These are phyloP conservation scores for Penicillium egyptiacum DNA, from an alignment of 495 filamentous ascomycete genomes.

Conservation along the genomic window DNA sequence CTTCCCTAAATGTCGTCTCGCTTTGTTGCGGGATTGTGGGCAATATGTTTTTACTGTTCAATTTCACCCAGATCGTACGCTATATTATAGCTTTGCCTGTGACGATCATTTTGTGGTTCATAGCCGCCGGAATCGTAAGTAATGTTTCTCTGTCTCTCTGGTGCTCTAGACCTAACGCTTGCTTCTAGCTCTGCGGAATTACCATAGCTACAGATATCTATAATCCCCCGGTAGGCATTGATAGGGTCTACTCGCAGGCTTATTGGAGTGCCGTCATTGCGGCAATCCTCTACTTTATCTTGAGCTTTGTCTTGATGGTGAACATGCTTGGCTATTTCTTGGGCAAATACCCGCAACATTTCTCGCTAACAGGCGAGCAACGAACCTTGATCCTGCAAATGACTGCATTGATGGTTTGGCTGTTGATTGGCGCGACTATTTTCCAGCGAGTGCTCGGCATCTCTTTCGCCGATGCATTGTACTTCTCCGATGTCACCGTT, in stretches of 20 bases:
- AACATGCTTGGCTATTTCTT: slow-evolving; percentile 79
- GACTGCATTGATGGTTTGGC: slow-evolving; percentile 61
- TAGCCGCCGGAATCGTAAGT: slow-evolving; percentile 65
- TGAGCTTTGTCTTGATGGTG: slow-evolving; percentile 63
- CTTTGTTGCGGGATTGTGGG: slow-evolving; percentile 66
- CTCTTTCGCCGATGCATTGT: slow-evolving; percentile 57
- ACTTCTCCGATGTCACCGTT: slow-evolving; percentile 66
- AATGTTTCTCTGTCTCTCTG: neutral
- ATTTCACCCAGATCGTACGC: slow-evolving; percentile 77
- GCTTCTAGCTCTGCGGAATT: slow-evolving; percentile 57
- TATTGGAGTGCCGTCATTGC: slow-evolving; percentile 78
- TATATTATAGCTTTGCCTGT: slow-evolving; percentile 74
- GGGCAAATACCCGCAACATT: slow-evolving; percentile 75
- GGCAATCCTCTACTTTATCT: slow-evolving; percentile 62
- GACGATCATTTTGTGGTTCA: slow-evolving; percentile 67
- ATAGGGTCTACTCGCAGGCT: slow-evolving; percentile 67
- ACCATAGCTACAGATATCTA: slow-evolving; percentile 61
- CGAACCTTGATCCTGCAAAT: slow-evolving; percentile 66
- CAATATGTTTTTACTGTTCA: slow-evolving; percentile 72
- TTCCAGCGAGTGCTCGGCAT: slow-evolving; percentile 52
- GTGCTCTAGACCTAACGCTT: slow-evolving; percentile 2
- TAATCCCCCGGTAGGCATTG: slow-evolving; percentile 54
- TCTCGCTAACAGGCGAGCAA: slow-evolving; percentile 71
- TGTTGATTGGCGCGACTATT: slow-evolving; percentile 58
- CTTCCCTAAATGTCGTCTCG: slow-evolving; percentile 63